A percentile compares a stretch with the other conserved stretches of the same genome.
phyloP scores from a whole-genome alignment of 129 eudicot species.

The Artemisia annua region DNA sequence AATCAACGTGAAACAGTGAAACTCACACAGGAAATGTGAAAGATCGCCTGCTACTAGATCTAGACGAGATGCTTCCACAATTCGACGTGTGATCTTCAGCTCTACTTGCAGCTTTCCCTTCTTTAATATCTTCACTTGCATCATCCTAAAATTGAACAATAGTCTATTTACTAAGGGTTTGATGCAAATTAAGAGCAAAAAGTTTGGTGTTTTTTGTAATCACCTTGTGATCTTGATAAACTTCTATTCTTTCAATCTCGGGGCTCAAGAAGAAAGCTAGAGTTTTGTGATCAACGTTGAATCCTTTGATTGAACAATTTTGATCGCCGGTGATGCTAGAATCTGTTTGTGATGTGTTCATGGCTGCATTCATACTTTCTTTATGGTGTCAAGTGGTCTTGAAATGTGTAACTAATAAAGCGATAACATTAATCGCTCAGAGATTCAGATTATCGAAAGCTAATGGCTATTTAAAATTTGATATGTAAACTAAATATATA shows the following conservation, averaged over 20 bases:
- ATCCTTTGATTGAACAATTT: conserved; percentile 17
- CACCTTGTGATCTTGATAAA: conserved; percentile 26
- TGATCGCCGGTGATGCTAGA: neutral
- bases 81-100: neutral
- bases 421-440: too few relatives aligned
- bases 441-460: too few relatives aligned
- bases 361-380: conserved; percentile 13
- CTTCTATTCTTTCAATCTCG: conserved; percentile 18
- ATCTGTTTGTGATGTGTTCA: conserved; percentile 7
- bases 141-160: conserved; percentile 15
- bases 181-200: neutral
- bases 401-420: neutral
- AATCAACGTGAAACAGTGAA: neutral
- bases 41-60: conserved; percentile 44
- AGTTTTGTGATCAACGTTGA: conserved; percentile 31
- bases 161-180: neutral
- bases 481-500: too few relatives aligned
- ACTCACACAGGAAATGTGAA: conserved; percentile 55
- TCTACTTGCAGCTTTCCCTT: neutral
- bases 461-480: too few relatives aligned
- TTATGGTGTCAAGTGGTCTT: neutral
- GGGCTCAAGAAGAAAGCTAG: conserved; percentile 26
- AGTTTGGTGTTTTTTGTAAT: neutral
- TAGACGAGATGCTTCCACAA: conserved; percentile 29
- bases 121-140: neutral